A percentile compares a stretch with the other conserved stretches of the same genome.
These are phyloP conservation scores for Furcasterigmium sp. DNA, from an alignment of 2,329 filamentous ascomycete species.

Conservation along the genomic window DNA sequence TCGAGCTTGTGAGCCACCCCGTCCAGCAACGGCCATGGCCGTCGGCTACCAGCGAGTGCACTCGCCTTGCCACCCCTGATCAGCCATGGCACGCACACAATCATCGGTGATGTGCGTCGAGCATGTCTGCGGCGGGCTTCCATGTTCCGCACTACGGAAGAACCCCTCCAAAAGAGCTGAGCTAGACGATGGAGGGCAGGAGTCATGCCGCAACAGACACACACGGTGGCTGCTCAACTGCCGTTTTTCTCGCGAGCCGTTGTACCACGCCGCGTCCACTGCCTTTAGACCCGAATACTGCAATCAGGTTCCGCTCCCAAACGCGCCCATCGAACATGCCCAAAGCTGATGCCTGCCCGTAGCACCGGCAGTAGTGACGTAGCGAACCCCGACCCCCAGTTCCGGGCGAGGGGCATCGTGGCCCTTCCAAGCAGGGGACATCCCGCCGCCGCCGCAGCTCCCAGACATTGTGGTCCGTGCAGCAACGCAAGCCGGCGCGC, in stretches of 20 bases:
- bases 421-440: no score
- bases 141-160: not conserved
- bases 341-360: not conserved
- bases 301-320: no score
- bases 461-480: not conserved
- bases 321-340: no score
- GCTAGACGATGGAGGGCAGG: not conserved
- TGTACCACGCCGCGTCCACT: no score
- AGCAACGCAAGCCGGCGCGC: not conserved
- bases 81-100: no score
- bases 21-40: not conserved
- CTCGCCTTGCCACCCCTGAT: no score
- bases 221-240: not conserved
- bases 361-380: not conserved
- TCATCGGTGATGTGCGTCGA: no score
- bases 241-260: no score
- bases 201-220: not conserved
- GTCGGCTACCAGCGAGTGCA: no score
- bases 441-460: no score
- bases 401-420: not conserved
- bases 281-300: no score
- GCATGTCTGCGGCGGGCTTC: not conserved
- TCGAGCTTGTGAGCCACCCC: not conserved
- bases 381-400: not conserved
- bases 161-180: not conserved